Percentiles rank a stretch among this genome's conserved stretches.
Evolutionary conservation across 805 yeast genomes (phyloP).

Genomic region (Cyberlindnera xishuangbannaensis): DNA sequence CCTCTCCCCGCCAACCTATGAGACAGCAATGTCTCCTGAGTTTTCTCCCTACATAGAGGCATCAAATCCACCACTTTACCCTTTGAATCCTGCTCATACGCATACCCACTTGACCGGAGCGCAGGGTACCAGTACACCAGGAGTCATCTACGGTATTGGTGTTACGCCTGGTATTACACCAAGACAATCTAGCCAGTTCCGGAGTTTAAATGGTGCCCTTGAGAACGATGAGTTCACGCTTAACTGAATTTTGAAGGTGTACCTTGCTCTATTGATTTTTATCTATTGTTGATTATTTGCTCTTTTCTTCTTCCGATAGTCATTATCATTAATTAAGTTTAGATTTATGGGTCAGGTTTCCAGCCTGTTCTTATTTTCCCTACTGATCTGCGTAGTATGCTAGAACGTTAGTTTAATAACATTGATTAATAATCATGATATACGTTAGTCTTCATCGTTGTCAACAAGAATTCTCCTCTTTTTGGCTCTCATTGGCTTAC

Average conservation of each 20-base stretch:
- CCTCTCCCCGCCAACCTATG: conserved; percentile 82
- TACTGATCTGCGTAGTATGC: too few relatives aligned
- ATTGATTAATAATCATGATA: too few relatives aligned
- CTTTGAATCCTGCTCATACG: conserved; percentile 23
- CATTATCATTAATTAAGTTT: too few relatives aligned
- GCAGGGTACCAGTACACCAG: too few relatives aligned
- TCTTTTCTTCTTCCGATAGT: too few relatives aligned
- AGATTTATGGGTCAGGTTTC: too few relatives aligned
- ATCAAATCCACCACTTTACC: conserved; percentile 24
- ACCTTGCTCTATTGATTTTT: too few relatives aligned
- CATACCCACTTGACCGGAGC: conserved; percentile 22
- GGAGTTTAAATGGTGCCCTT: conserved; percentile 21
- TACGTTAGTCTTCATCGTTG: conserved; percentile 10
- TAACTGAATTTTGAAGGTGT: conserved; percentile 5
- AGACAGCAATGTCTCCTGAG: conserved; percentile 23
- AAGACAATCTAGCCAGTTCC: conserved; percentile 23
- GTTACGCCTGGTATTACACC: conserved; percentile 33
- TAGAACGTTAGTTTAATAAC: too few relatives aligned
- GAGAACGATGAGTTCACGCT: conserved; percentile 20
- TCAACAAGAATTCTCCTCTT: conserved; percentile 11
- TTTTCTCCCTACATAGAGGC: conserved; percentile 9
- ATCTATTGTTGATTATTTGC: too few relatives aligned
- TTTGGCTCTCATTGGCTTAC: not conserved
- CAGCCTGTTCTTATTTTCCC: too few relatives aligned
- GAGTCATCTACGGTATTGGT: conserved; percentile 22